These are phyloP conservation scores for Penicillium sp. DNA, from an alignment of 2,329 filamentous ascomycete genomes.

Conservation along the genomic window DNA sequence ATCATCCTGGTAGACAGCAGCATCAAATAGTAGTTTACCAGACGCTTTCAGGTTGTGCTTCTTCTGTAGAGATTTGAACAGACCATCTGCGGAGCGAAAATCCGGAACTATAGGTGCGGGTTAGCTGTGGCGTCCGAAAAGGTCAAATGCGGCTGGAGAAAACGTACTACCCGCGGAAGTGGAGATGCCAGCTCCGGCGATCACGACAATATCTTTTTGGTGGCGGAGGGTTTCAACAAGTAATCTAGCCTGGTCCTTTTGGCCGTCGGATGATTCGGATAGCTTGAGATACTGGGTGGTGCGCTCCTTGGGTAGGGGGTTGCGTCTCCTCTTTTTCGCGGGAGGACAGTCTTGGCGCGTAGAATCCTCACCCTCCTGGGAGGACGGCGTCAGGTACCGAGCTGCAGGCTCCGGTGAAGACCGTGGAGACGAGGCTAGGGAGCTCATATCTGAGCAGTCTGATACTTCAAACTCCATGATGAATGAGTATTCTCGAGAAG, in stretches of 20 bases:
- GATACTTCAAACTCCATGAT: slow-evolving; percentile 33
- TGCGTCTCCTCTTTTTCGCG: slow-evolving; percentile 71
- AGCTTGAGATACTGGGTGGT: slow-evolving; percentile 83
- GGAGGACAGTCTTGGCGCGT: slow-evolving; percentile 63
- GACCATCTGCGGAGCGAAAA: slow-evolving; percentile 85
- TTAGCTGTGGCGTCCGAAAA: slow-evolving; percentile 9
- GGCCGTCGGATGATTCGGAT: slow-evolving; percentile 44
- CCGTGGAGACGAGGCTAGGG: slow-evolving; percentile 39
- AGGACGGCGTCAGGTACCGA: slow-evolving; percentile 45
- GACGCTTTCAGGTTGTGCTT: slow-evolving; percentile 91
- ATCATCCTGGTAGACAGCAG: slow-evolving; percentile 93
- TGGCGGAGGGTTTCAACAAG: slow-evolving; percentile 74
- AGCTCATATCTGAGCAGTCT: slow-evolving; percentile 44
- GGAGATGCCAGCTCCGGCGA: slow-evolving; percentile 94
- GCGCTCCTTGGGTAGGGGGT: slow-evolving; percentile 63
- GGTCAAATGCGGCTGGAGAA: slow-evolving; percentile 20
- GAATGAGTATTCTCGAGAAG: neutral
- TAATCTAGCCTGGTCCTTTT: slow-evolving; percentile 65
- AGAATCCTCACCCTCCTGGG: slow-evolving; percentile 39
- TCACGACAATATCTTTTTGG: slow-evolving; percentile 94
- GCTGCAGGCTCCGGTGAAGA: slow-evolving; percentile 31
- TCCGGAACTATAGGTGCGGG: slow-evolving; percentile 69
- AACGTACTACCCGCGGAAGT: slow-evolving; percentile 86
- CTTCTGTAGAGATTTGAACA: slow-evolving; percentile 81
- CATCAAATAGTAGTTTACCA: slow-evolving; percentile 94